phyloP scores from a whole-genome alignment of 106 monocot species.

The Triglochin maritima region DNA sequence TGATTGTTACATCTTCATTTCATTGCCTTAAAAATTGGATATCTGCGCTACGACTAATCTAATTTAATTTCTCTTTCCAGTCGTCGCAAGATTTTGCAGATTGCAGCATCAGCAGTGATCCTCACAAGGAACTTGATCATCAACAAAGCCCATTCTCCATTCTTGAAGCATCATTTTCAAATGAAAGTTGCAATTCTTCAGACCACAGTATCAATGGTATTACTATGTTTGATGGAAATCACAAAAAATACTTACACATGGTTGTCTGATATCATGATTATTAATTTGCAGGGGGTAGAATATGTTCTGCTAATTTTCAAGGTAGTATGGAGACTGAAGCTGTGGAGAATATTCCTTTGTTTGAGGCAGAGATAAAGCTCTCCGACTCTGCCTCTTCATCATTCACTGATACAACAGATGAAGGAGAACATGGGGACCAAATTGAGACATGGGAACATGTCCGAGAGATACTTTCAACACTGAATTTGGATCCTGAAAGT shows the following conservation, averaged over 20 bases:
- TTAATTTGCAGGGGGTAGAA: constrained; percentile 17
- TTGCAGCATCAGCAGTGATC: constrained; percentile 23
- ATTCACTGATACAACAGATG: not conserved
- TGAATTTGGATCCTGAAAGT: not conserved
- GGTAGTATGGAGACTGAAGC: constrained; percentile 4
- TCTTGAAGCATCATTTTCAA: constrained; percentile 47
- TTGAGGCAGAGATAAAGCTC: constrained; percentile 23
- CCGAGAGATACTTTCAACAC: constrained; percentile 19
- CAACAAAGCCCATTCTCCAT: constrained; percentile 54
- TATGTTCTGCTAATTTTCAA: constrained; percentile 7
- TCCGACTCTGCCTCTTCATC: constrained; percentile 37
- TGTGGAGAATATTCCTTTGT: constrained; percentile 7
- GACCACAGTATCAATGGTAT: constrained; percentile 6
- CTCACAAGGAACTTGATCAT: constrained; percentile 21
- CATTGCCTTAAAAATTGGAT: not conserved
- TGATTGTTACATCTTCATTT: not conserved
- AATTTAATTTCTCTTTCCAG: not conserved
- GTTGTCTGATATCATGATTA: not conserved
- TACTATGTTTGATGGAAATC: not conserved
- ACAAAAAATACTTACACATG: not conserved
- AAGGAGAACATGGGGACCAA: not conserved
- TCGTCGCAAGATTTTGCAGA: constrained; percentile 2
- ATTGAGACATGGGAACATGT: constrained; percentile 7
- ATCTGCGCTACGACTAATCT: too few species aligned
- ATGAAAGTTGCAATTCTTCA: constrained; percentile 43